A percentile compares a stretch with the other conserved stretches of the same genome.
phyloP scores from a whole-genome alignment of 2,329 filamentous ascomycete species.

The Apiospora hydei region DNA sequence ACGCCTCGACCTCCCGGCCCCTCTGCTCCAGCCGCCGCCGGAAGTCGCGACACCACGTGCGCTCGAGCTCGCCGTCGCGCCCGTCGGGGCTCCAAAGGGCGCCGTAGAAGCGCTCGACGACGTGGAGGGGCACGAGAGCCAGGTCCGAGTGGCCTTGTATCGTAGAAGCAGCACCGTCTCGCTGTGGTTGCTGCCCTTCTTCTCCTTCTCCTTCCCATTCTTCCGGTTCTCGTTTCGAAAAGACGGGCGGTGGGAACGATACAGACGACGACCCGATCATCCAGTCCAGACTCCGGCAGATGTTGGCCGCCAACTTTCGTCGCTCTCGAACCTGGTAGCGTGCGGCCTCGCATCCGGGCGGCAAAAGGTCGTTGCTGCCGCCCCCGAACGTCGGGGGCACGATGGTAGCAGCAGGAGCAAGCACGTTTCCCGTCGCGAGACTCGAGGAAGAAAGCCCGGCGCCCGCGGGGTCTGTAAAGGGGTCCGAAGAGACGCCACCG shows the following conservation, averaged over 20 bases:
- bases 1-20: slow-evolving; percentile 29
- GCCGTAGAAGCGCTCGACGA: slow-evolving; percentile 38
- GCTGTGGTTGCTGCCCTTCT: background rate
- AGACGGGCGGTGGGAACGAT: slow-evolving; percentile 22
- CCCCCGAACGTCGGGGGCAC: background rate
- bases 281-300: slow-evolving; percentile 60
- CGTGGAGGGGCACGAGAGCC: slow-evolving; percentile 38
- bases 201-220: background rate
- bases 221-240: background rate
- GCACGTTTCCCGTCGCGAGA: background rate
- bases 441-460: background rate
- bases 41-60: slow-evolving; percentile 37
- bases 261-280: slow-evolving; percentile 41
- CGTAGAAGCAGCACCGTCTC: background rate
- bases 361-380: slow-evolving; percentile 37
- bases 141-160: slow-evolving; percentile 37
- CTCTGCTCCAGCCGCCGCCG: slow-evolving; percentile 34
- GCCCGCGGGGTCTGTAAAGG: background rate
- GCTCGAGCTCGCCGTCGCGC: slow-evolving; percentile 37
- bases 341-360: slow-evolving; percentile 47
- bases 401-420: background rate
- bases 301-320: slow-evolving; percentile 53
- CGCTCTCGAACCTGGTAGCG: slow-evolving; percentile 51
- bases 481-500: slow-evolving; percentile 30
- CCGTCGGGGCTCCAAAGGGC: slow-evolving; percentile 30